Evolutionary conservation across 169 alveolate species (phyloP), one percentile per base, ranked within the genome.

Genomic region (Eimeria acervulina): DNA sequence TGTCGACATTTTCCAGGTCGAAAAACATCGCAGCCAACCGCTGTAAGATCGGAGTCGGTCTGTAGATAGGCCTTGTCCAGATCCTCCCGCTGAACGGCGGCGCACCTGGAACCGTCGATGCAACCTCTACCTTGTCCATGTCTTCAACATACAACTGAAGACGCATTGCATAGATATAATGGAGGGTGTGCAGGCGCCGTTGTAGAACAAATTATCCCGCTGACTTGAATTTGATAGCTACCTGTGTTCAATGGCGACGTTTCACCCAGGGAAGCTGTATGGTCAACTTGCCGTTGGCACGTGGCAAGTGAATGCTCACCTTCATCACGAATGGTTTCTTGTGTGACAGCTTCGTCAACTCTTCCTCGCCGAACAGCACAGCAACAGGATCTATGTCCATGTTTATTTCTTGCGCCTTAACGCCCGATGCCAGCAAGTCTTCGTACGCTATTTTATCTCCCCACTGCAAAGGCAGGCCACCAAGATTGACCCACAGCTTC

Each of bases 81-180:
- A 85, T 40, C 63, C 93, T 55, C 26, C 93, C 93, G 47, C 80
- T 85, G 72, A 83, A 83, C 47, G 91, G 93, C 5, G 93, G 93
- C 5, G 80, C 93, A 23, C 93, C 93, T 4, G 93, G 93, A 23
- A 61, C 80, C 44, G 63, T 12, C 26, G 93, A 83, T 55, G 93
- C 93, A 85, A 85, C 93, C 76, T 83, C 91, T 15, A 83, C 91
- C 70, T 31, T 83, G 91, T 83, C 91, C 91, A 83, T 83, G 47
- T 83, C 93, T 28, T 85, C 52, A 55, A 85, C 38, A 51, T 36
- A 61, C 61, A 85, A 85, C 80, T 85, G 93, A 31, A 38, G 52
- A 33, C 90, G 52, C 90, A 44, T 13, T 31, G 72, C 72, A 76
- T 10, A 26, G 23, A 42, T 6, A 76, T n/a, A 5, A 10, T 36